These are phyloP conservation scores for Agarophyton chilense DNA, from an alignment of 23 red algal genomes.

Conservation along the genomic window DNA sequence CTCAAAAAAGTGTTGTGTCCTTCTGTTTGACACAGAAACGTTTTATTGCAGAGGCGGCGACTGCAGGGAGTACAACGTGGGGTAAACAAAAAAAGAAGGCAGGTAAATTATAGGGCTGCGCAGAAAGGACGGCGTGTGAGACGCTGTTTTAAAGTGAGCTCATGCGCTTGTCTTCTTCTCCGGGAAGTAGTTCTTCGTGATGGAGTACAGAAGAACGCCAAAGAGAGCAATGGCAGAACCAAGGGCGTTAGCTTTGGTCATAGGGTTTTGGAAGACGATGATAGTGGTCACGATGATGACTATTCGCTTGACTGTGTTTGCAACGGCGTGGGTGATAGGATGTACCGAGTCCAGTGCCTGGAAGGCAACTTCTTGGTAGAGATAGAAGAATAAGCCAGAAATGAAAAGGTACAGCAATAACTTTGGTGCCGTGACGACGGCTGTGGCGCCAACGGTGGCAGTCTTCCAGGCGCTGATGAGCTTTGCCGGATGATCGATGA, in stretches of 20 bases:
- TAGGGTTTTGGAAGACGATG: constrained; percentile 92
- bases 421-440: constrained; percentile 81
- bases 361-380: constrained; percentile 97
- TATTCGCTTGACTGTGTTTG: constrained; percentile 96
- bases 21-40: not conserved
- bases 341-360: constrained; percentile 87
- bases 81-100: constrained; percentile 1
- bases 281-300: constrained; percentile 92
- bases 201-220: constrained; percentile 93
- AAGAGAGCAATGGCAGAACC: constrained; percentile 87
- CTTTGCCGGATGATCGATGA: constrained; percentile 85
- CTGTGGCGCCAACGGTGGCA: constrained; percentile 80
- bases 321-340: constrained; percentile 95
- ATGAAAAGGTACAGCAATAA: constrained; percentile 67
- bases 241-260: constrained; percentile 71
- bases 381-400: constrained; percentile 93
- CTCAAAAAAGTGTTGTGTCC: no score
- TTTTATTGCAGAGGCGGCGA: constrained; percentile 21
- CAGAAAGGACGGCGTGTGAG: not conserved
- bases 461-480: constrained; percentile 77
- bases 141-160: not conserved
- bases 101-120: not conserved
- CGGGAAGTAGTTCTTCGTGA: constrained; percentile 96
- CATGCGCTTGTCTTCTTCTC: constrained; percentile 47
- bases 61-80: not conserved